A percentile compares a stretch with the other conserved stretches of the same genome.
phyloP scores from a whole-genome alignment of 495 filamentous ascomycete species.

The Neurospora sp. region DNA sequence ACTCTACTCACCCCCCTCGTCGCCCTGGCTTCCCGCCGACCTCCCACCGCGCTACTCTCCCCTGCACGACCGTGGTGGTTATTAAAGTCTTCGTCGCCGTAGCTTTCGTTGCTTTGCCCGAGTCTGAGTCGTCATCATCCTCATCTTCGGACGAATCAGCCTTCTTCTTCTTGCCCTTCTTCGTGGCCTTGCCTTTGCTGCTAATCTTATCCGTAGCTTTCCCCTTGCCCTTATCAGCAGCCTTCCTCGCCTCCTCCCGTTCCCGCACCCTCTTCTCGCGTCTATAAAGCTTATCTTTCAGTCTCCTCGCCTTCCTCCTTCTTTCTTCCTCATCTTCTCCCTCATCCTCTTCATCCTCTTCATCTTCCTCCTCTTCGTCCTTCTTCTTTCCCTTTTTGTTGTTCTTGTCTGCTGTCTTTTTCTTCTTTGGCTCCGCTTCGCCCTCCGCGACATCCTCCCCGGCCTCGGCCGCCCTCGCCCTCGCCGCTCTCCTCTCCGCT shows the following conservation, averaged over 20 bases:
- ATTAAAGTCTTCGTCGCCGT: not conserved
- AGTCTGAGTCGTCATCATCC: not conserved
- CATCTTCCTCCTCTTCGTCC: not conserved
- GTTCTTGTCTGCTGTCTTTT: not conserved
- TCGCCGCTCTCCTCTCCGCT: not conserved
- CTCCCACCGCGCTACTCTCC: not conserved
- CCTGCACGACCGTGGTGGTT: not conserved
- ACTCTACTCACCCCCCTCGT: not conserved
- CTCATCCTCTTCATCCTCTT: fast-evolving
- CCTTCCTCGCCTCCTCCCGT: not conserved
- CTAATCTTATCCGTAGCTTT: not conserved
- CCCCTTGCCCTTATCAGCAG: not conserved
- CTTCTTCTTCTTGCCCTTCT: not conserved
- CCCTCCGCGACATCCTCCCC: not conserved
- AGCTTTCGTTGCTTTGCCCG: not conserved
- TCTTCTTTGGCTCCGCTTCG: not conserved
- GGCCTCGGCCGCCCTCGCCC: not conserved
- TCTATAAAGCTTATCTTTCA: not conserved
- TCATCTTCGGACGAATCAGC: not conserved
- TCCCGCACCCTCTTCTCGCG: not conserved
- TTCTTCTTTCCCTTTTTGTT: not conserved
- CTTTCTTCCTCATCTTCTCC: not conserved
- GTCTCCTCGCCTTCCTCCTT: not conserved
- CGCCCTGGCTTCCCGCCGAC: not conserved
- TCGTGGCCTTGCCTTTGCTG: not conserved